These are phyloP conservation scores for Helminthosporium solani DNA, from an alignment of 2,329 filamentous ascomycete species.

Conservation along the genomic window DNA sequence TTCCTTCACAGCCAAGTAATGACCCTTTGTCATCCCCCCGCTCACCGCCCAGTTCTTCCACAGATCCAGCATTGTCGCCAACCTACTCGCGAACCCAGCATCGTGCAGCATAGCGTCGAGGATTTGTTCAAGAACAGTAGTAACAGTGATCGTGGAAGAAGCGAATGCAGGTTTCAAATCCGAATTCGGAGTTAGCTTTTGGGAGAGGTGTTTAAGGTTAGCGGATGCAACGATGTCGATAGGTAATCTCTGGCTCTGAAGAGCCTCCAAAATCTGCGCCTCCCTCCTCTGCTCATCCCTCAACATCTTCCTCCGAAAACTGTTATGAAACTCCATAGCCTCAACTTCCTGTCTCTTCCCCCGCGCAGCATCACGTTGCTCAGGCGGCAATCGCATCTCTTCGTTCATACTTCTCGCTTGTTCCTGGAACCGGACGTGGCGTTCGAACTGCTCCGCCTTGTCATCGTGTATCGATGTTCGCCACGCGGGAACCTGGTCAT, in stretches of 20 bases:
- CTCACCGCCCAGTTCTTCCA: slow-evolving; percentile 28
- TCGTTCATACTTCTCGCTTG: slow-evolving; percentile 16
- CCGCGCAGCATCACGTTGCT: slow-evolving; percentile 18
- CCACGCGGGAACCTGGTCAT: slow-evolving; percentile 58
- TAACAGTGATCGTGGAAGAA: slow-evolving; percentile 4
- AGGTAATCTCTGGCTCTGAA: slow-evolving; percentile 21
- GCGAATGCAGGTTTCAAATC: too few species aligned
- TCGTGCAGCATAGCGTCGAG: slow-evolving; percentile 23
- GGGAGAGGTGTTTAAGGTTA: slow-evolving; percentile 16
- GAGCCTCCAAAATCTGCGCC: slow-evolving; percentile 20
- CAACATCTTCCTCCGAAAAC: slow-evolving; percentile 12
- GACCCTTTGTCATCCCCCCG: slow-evolving; percentile 31
- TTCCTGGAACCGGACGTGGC: slow-evolving; percentile 20
- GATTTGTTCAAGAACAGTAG: slow-evolving; percentile 19
- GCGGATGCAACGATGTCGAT: slow-evolving; percentile 20
- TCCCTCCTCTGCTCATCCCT: slow-evolving; percentile 18
- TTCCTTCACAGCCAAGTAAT: slow-evolving; percentile 24
- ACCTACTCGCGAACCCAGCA: slow-evolving; percentile 13
- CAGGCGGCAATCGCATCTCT: slow-evolving; percentile 20
- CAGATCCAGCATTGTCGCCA: slow-evolving; percentile 23
- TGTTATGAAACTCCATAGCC: slow-evolving; percentile 21
- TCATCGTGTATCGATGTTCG: slow-evolving; percentile 33
- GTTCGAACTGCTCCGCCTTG: slow-evolving; percentile 19
- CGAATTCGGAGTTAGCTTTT: slow-evolving; percentile 12
- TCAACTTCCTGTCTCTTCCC: slow-evolving; percentile 15